Percentiles rank a stretch among this genome's conserved stretches.
These are phyloP conservation scores for Thermoascus crustaceus DNA, from an alignment of 2,329 filamentous ascomycete species.

Conservation along the genomic window DNA sequence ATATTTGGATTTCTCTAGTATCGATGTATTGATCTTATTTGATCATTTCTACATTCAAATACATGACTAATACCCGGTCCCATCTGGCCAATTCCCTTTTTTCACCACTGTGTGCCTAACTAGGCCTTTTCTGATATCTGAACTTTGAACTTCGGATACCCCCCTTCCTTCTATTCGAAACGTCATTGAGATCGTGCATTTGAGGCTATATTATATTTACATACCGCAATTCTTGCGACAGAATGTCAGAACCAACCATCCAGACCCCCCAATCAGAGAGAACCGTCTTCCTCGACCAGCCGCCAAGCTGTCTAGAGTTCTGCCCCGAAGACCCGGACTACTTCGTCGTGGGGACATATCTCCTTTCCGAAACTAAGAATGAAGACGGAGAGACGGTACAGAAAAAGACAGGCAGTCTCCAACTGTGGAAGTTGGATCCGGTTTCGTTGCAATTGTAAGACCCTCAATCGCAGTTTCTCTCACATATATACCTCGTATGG, in stretches of 20 bases:
- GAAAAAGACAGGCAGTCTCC: conserved; percentile 63
- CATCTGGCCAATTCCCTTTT: too few relatives aligned
- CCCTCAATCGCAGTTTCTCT: conserved; percentile 5
- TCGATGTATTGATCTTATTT: too few relatives aligned
- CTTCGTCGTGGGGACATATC: conserved; percentile 79
- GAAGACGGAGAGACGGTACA: conserved; percentile 38
- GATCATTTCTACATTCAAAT: too few relatives aligned
- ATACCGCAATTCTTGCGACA: neutral
- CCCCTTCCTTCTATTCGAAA: too few relatives aligned
- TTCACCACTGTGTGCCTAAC: too few relatives aligned
- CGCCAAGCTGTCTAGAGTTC: conserved; percentile 39
- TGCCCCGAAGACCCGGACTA: conserved; percentile 46
- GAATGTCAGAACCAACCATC: conserved; percentile 1
- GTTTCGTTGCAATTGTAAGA: conserved; percentile 22
- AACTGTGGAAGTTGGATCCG: conserved; percentile 52
- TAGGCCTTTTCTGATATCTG: too few relatives aligned
- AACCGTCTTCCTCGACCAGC: conserved; percentile 34
- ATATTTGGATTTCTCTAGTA: too few relatives aligned
- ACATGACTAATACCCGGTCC: too few relatives aligned
- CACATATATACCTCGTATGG: conserved; percentile 3
- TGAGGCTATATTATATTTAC: neutral
- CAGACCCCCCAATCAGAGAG: conserved; percentile 22
- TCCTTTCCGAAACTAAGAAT: conserved; percentile 42
- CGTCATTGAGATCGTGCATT: neutral
- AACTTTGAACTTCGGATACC: too few relatives aligned